Evolutionary conservation across 139 green algal genomes (phyloP), one percentile per base, ranked within the genome.

Genomic region (Pycnococcus provasolii): DNA sequence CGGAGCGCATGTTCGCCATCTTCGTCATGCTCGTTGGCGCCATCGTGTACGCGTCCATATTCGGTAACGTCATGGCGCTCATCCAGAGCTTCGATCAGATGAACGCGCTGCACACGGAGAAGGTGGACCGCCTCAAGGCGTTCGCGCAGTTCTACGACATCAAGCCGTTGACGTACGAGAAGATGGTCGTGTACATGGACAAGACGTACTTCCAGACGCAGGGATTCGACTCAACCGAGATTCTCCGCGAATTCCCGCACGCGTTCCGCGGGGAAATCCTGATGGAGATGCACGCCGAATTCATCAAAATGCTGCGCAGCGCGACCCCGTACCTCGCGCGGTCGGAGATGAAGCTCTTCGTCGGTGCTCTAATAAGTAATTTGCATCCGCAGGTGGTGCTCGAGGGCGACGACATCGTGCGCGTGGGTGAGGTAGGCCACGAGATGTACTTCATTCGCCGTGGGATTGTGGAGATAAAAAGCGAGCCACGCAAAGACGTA

Each of bases 1-100:
- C 64, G 8, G 64, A 71, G 64, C 42, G 64, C 3, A n/a, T 62
- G 13, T 71, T 71, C 64, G 43, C 40, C n/a, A 13, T 62, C 5
- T 37, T 67, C 5, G 64, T 71, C 5, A 71, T 71, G 64, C 52
- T 71, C 53, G 43, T 62, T 26, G 64, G 64, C 5, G 64, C 64
- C 37, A 45, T 71, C 37, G 45, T 71, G 53, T 71, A 71, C 40
- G 64, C 64, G 4, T 54, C 48, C 53, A 71, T 71, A 13, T 71
- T 71, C 52, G 64, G 64, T 42, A 64, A 62, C 52, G 64, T 71
- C 8, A n/a, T 50, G 13, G 52, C 62, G 48, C 64, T 71, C 5
- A 67, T 71, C 45, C 64, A 71, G 64, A 71, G 40, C 48, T 67
- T 71, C 52, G 52, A 71, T 39, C 15, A 15, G 6, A 44, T n/a